Percentiles rank a stretch among this genome's conserved stretches.
Evolutionary conservation across 441 rosid species (phyloP).

Genomic region (Biscutella laevigata): DNA sequence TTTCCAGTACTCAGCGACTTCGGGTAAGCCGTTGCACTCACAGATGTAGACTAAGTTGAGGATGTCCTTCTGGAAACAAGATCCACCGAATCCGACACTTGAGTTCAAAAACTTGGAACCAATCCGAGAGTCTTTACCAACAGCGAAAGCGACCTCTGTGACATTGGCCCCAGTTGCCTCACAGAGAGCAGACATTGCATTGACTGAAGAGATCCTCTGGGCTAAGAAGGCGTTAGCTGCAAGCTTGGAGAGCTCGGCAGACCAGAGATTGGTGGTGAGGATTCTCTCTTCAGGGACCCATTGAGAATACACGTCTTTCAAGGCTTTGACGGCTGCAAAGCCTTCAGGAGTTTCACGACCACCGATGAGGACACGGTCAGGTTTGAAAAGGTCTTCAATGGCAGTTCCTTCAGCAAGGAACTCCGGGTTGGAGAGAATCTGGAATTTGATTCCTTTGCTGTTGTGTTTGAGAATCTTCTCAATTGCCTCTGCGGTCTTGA

Average conservation of each 20-base stretch:
- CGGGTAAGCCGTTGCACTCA: constrained; percentile 89
- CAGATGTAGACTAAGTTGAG: constrained; percentile 84
- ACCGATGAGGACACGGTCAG: constrained; percentile 91
- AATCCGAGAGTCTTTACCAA: constrained; percentile 75
- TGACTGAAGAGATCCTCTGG: constrained; percentile 90
- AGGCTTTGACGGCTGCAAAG: constrained; percentile 58
- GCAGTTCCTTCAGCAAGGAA: constrained; percentile 98
- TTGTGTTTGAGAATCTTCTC: constrained; percentile 84
- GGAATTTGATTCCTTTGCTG: constrained; percentile 91
- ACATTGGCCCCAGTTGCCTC: constrained; percentile 95
- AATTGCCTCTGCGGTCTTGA: constrained; percentile 89
- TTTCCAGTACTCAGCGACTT: constrained; percentile 90
- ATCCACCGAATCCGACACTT: constrained; percentile 93
- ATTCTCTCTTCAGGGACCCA: constrained; percentile 88
- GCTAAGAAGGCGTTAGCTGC: constrained; percentile 95
- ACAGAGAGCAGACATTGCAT: constrained; percentile 93
- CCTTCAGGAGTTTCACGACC: constrained; percentile 95
- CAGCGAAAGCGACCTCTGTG: constrained; percentile 62
- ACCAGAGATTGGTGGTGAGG: constrained; percentile 87
- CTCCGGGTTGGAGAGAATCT: constrained; percentile 94
- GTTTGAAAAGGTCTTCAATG: constrained; percentile 60
- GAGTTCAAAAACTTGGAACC: constrained; percentile 85
- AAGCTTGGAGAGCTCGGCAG: constrained; percentile 91
- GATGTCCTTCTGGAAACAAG: constrained; percentile 92
- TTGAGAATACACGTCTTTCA: constrained; percentile 78